Evolutionary conservation across 805 yeast species (phyloP), one percentile per base, ranked within the genome.

Genomic region (Komagataella ulmi): DNA sequence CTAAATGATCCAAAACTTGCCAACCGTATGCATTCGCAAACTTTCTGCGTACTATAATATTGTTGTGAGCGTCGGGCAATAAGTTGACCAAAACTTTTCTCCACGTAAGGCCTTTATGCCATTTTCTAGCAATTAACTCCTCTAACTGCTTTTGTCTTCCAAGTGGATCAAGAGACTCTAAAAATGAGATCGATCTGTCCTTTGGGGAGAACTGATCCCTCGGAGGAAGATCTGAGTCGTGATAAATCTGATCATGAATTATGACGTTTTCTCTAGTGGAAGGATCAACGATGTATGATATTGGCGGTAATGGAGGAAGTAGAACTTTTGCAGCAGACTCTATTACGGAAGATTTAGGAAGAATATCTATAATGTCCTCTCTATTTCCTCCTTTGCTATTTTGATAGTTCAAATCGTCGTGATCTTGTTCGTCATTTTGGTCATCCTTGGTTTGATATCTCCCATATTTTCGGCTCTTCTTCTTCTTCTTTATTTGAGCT

Each of bases 21-120:
- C 97, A 88, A 1, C 99, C 99, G 66, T 84, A 90, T 0, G 97
- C 93, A 66, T 91, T 91, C 5, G 95, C 83, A 70, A 87, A 93
- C 55, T 87, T 69, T 57, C 99, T 74, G 55, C 99, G 72, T 1
- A 91, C 98, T 24, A 88, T 74, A 24, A 93, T 89, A 60, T 89
- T 91, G 60, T 91, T 91, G 62, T 91, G 99, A 0, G 99, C 97
- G 64, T 91, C 99, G 0, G 97, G 97, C 56, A 81, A 77, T 56
- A 93, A 68, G 46, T 80, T 80, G 1, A 90, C 96, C 24, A 93
- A 67, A 2, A 93, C 96, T 65, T 91, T 91, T 47, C 97, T 71
- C 99, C 99, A 91, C 14, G 79, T 65, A 83, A 88, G 77, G 8
- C 77, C 80, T 53, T 77, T 73, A 61, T 91, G 98, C 84, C 96